These are phyloP conservation scores for Wickerhamiella shivajii DNA, from an alignment of 805 yeast genomes.

Conservation along the genomic window DNA sequence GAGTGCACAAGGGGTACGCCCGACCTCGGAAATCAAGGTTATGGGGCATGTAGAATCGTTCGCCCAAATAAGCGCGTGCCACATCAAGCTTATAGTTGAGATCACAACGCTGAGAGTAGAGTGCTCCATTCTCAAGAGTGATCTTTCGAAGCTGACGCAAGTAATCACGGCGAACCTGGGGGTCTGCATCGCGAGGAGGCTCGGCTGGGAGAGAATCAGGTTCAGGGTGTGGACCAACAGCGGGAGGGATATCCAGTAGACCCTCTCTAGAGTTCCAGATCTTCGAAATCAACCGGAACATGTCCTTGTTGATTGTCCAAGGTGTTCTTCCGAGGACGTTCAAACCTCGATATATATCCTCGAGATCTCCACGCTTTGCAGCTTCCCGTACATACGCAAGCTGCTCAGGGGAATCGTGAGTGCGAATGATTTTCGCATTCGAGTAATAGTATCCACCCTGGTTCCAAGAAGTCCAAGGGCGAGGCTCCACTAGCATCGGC, in stretches of 20 bases:
- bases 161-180: constrained; percentile 54
- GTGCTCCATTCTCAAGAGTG: constrained; percentile 45
- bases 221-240: constrained; percentile 24
- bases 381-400: constrained; percentile 79
- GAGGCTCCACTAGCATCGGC: constrained; percentile 89
- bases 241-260: constrained; percentile 60
- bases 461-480: constrained; percentile 70
- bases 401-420: constrained; percentile 80
- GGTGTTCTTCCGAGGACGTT: constrained; percentile 77
- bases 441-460: constrained; percentile 74
- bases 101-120: constrained; percentile 84
- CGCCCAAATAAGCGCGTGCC: constrained; percentile 77
- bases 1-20: constrained; percentile 51
- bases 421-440: constrained; percentile 50
- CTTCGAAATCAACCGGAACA: constrained; percentile 53
- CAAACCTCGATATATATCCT: constrained; percentile 59
- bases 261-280: constrained; percentile 80
- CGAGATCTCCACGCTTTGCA: constrained; percentile 48
- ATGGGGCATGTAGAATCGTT: constrained; percentile 45
- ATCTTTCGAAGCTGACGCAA: constrained; percentile 42
- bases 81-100: constrained; percentile 86
- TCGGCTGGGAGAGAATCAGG: constrained; percentile 37
- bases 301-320: constrained; percentile 75
- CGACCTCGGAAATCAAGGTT: constrained; percentile 51
- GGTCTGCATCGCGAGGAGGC: constrained; percentile 58